Conservation (phyloP, 73 alveolate species). For the Paramecium primaurelia region DNA sequence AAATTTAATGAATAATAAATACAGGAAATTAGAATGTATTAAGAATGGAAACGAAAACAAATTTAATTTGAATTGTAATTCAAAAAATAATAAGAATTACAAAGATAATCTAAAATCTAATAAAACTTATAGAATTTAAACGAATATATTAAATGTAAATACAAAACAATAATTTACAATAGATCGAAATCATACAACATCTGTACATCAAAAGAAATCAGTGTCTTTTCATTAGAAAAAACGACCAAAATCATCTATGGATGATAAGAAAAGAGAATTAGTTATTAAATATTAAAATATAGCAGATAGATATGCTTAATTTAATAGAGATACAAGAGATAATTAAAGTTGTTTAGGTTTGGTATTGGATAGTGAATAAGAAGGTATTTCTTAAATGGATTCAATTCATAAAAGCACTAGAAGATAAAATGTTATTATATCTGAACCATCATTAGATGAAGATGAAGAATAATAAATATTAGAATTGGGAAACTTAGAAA, state of each 20-base stretch:
- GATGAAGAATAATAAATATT: neutral
- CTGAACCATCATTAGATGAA: conserved; percentile 1
- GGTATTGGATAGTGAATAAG: conserved; percentile 5
- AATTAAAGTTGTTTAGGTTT: neutral
- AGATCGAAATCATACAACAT: neutral
- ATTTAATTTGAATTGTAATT: neutral
- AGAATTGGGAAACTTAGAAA: conserved; percentile 29
- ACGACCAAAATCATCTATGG: neutral
- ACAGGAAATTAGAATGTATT: neutral
- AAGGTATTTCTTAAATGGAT: neutral
- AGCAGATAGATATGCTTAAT: neutral
- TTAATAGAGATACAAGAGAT: neutral
- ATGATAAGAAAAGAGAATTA: neutral
- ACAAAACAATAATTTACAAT: neutral
- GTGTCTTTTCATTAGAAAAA: neutral
- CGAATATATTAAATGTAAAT: conserved; percentile 4
- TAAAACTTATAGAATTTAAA: neutral
- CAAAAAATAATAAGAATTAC: neutral
- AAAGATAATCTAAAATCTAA: neutral
- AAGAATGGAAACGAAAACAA: neutral
- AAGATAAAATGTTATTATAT: neutral
- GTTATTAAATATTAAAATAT: neutral
- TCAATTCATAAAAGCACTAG: neutral
- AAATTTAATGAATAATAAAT: neutral
- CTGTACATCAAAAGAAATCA: neutral